These are phyloP conservation scores for Epichloe festucae DNA, from an alignment of 2,329 filamentous ascomycete species.

Conservation along the genomic window DNA sequence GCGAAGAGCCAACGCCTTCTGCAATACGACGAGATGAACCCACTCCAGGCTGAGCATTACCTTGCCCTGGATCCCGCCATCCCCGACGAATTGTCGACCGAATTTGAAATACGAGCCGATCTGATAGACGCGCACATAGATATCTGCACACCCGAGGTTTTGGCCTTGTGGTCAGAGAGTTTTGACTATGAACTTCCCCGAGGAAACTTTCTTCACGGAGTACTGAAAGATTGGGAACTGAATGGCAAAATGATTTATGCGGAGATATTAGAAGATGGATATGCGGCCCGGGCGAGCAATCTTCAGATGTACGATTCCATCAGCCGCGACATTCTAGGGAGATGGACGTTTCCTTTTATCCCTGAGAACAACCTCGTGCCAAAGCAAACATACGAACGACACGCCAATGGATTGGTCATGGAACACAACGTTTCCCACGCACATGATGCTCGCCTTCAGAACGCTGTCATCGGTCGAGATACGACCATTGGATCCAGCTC, in stretches of 20 bases:
- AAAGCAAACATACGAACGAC: conserved; percentile 62
- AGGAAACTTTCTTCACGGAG: conserved; percentile 79
- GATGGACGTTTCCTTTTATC: conserved; percentile 81
- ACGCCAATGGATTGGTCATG: conserved; percentile 58
- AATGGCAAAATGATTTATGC: conserved; percentile 96
- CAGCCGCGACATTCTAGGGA: conserved; percentile 69
- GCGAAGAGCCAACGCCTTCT: conserved; percentile 67
- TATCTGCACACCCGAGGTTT: conserved; percentile 91
- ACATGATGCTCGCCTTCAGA: conserved; percentile 55
- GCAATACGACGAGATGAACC: conserved; percentile 86
- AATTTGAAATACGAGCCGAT: conserved; percentile 76
- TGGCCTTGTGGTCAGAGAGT: conserved; percentile 92
- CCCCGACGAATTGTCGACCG: conserved; percentile 52
- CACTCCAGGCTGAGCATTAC: conserved; percentile 49
- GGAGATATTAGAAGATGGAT: conserved; percentile 70
- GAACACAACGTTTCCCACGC: conserved; percentile 67
- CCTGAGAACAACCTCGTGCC: conserved; percentile 78
- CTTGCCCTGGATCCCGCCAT: conserved; percentile 67
- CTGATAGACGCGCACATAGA: conserved; percentile 91
- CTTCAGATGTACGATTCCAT: conserved; percentile 84
- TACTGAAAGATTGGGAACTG: conserved; percentile 91
- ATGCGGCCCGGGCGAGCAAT: conserved; percentile 75
- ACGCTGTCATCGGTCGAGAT: conserved; percentile 63
- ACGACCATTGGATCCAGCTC: conserved; percentile 64
- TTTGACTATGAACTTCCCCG: conserved; percentile 91